phyloP scores from a whole-genome alignment of 2,329 filamentous ascomycete genomes.

The Exophiala xenobiotica region DNA sequence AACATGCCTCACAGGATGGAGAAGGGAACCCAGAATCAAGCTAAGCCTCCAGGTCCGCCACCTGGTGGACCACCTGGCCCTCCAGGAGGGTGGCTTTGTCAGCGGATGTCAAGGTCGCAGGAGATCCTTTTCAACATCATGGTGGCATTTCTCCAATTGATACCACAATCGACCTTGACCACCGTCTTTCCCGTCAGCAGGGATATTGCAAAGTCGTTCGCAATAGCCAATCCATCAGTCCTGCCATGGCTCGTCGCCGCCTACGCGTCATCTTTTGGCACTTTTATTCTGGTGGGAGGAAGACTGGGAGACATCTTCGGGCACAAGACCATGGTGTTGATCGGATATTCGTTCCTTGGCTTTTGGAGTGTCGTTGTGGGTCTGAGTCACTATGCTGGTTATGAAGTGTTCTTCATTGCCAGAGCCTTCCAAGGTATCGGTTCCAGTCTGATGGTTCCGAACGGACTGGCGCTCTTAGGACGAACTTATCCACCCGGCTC shows the following conservation, averaged over 20 bases:
- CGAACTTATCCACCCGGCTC: slow-evolving; percentile 52
- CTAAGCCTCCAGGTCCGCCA: slow-evolving; percentile 6
- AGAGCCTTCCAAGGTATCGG: slow-evolving; percentile 49
- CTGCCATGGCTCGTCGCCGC: slow-evolving; percentile 43
- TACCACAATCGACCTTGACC: slow-evolving; percentile 38
- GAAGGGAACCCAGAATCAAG: slow-evolving; percentile 4
- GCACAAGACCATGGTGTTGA: slow-evolving; percentile 43
- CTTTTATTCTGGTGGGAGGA: slow-evolving; percentile 47
- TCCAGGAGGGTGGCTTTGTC: slow-evolving; percentile 25
- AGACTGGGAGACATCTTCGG: slow-evolving; percentile 47
- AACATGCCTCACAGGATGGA: slow-evolving; percentile 8
- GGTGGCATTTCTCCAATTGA: slow-evolving; percentile 49
- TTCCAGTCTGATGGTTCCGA: slow-evolving; percentile 60
- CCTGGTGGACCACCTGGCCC: slow-evolving; percentile 17
- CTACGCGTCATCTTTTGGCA: slow-evolving; percentile 46
- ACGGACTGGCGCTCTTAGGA: slow-evolving; percentile 60
- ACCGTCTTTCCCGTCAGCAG: slow-evolving; percentile 43
- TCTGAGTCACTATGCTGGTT: slow-evolving; percentile 38
- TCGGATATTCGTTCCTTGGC: slow-evolving; percentile 42
- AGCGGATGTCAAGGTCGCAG: slow-evolving; percentile 21
- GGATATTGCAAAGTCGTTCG: slow-evolving; percentile 47
- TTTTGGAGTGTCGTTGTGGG: slow-evolving; percentile 44
- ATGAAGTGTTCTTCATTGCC: slow-evolving; percentile 39
- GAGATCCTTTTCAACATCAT: slow-evolving; percentile 41
- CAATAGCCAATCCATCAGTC: slow-evolving; percentile 33